A percentile compares a stretch with the other conserved stretches of the same genome.
These are phyloP conservation scores for Stephanocyclus meneghinianus DNA, from an alignment of 352 stramenopile species.

Conservation along the genomic window DNA sequence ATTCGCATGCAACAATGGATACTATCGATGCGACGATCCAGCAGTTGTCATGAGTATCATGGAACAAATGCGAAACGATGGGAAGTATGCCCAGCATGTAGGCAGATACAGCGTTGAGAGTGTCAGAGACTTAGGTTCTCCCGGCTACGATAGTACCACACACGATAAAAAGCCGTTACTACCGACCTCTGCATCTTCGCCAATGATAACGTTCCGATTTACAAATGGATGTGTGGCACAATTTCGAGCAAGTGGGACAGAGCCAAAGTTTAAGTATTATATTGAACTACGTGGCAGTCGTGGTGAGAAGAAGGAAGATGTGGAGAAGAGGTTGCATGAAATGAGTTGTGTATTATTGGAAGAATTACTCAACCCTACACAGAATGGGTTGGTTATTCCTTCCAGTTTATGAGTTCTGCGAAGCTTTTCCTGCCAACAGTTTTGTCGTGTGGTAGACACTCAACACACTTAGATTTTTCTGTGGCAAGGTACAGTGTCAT, in stretches of 20 bases:
- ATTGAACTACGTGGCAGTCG: constrained; percentile 87
- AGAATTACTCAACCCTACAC: constrained; percentile 68
- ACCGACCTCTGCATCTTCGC: constrained; percentile 88
- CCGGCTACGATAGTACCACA: constrained; percentile 84
- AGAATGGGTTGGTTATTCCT: constrained; percentile 73
- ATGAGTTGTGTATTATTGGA: constrained; percentile 77
- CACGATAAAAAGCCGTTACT: constrained; percentile 88
- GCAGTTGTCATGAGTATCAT: constrained; percentile 89
- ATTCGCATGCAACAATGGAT: constrained; percentile 96
- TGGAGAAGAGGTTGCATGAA: constrained; percentile 65
- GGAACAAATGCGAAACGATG: constrained; percentile 87
- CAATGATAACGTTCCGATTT: constrained; percentile 98
- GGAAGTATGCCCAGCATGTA: constrained; percentile 79
- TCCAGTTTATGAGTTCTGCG: constrained; percentile 28
- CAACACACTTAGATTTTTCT: too few species aligned
- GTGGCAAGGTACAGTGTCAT: too few species aligned
- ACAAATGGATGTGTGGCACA: constrained; percentile 94
- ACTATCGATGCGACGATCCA: constrained; percentile 93
- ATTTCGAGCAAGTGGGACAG: constrained; percentile 94
- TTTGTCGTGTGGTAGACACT: too few species aligned
- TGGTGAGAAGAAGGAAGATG: constrained; percentile 61
- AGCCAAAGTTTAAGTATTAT: constrained; percentile 99
- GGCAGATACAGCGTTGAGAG: constrained; percentile 61
- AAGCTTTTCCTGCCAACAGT: too few species aligned
- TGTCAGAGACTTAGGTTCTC: constrained; percentile 75